Evolutionary conservation across 352 stramenopile genomes (phyloP), one percentile per base, ranked within the genome.

Genomic region (Phytophthora hibernalis): DNA sequence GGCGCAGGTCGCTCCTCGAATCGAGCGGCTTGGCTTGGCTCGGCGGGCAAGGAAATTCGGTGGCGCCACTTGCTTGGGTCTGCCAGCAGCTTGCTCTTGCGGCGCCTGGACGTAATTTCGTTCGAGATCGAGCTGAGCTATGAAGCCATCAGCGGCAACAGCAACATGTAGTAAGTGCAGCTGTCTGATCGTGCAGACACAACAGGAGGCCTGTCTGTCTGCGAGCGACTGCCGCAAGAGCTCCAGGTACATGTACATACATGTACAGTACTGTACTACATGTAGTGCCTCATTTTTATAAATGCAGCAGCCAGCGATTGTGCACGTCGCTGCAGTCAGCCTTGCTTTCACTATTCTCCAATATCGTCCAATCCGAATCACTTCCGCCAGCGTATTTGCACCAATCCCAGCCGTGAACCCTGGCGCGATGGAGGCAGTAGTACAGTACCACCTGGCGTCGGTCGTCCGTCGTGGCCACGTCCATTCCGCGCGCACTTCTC

Each of bases 111-210:
- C 24, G 5, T 18, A 66, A 70, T 70, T 70, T 66, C 63, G 28
- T 70, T 70, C 63, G 63, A 35, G 40, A 20, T 47, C 18, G 18
- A 47, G 40, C n/a, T 24, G 24, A 38, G 40, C 10, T 5, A 45
- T 43, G 53, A 62, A 53, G 52, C 44, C 61, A 68, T 54, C 45
- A n/a, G n/a, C 18, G 18, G n/a, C n/a, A 24, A 21, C 28, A 16
- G 6, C 31, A 5, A 24, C 51, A 9, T 59, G 47, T 31, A 31
- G 26, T 31, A 9, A 31, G 4, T 31, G 2, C 26, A 31, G 49
- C 38, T 54, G 49, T 66, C 40, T 38, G 50, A 66, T 66, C 59
- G 59, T 66, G 49, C 49, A 35, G 59, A 54, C 59, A 66, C 59
- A 54, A 42, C 21, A 24, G 30, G 50, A 54, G 59, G 50, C 50